Evolutionary conservation across 1,284 basidiomycete species (phyloP), one percentile per base, ranked within the genome.

Genomic region (Sanghuangporus baumii): DNA sequence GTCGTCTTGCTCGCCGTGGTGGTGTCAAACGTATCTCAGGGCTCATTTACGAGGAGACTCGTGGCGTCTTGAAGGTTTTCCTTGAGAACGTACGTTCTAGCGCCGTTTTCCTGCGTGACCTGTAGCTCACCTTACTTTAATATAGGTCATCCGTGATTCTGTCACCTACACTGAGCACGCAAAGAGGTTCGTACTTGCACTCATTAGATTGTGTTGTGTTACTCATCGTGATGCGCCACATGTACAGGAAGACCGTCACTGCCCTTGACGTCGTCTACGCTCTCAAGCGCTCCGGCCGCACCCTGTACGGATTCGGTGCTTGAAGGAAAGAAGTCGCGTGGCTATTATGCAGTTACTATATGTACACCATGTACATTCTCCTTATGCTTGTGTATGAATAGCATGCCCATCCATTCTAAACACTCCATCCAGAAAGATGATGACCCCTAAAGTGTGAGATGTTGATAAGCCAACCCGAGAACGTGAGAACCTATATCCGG

Each of bases 131-230:
- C 46, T 16, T 43, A 8, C 57, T 57, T 18, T 9, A 26, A 2
- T 57, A 0, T 66, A 78, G 74, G 87, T 91, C 72, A 89, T 93
- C 72, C 84, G 88, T 69, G 91, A 93, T 78, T 88, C 88, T 48
- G 89, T 93, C 73, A 89, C 87, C 67, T 93, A 93, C 81, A 91
- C 89, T 70, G 91, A 93, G 77, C 91, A 93, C 78, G 89, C 91
- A 70, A 93, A 93, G 80, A 86, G 83, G 78, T 81, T 55, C 57
- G 73, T 64, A 54, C 9, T 43, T 55, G 12, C 26, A 46, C 8
- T 47, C 59, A 37, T 26, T 37, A 60, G 12, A 16, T 34, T 62
- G 26, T 12, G n/a, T 5, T 16, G 38, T 38, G n/a, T 61, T 59
- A 54, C 64, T 46, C 20, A 47, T 62, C 56, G 64, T 34, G 36